A percentile compares a stretch with the other conserved stretches of the same genome.
Evolutionary conservation across 1,139 yeast species (phyloP).

Genomic region (Scheffersomyces titani): DNA sequence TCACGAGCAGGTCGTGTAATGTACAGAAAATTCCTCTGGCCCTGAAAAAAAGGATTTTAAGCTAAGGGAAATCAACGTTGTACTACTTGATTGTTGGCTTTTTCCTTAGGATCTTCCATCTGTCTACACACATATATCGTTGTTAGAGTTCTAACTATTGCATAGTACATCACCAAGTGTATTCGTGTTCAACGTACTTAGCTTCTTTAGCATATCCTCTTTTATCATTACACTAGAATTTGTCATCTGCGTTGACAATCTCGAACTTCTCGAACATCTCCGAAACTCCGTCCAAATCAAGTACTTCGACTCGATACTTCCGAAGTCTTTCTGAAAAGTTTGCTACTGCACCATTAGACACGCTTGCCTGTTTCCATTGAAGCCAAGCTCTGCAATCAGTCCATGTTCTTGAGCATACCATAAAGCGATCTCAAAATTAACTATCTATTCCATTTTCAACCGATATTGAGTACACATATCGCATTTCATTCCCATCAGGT

Average conservation of each 20-base stretch:
- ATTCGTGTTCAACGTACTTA: background rate
- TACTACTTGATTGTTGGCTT: background rate
- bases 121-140: background rate
- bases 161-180: background rate
- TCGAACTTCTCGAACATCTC: background rate
- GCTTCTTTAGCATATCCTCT: constrained; percentile 7
- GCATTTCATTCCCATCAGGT: background rate
- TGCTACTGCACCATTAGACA: background rate
- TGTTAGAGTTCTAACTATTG: background rate
- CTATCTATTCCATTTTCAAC: background rate
- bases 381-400: constrained; percentile 9
- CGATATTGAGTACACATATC: background rate
- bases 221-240: constrained; percentile 8
- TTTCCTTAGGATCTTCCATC: background rate
- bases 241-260: background rate
- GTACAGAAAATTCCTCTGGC: constrained; percentile 1
- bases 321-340: background rate
- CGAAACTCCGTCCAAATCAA: background rate
- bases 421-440: background rate
- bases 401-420: background rate
- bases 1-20: constrained; percentile 1
- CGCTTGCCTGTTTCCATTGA: constrained; percentile 2
- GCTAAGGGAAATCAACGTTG: background rate
- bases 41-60: constrained; percentile 4
- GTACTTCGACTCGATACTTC: background rate